Conservation (phyloP, 2,329 filamentous ascomycete species). For the Lachnum nothofagi region DNA sequence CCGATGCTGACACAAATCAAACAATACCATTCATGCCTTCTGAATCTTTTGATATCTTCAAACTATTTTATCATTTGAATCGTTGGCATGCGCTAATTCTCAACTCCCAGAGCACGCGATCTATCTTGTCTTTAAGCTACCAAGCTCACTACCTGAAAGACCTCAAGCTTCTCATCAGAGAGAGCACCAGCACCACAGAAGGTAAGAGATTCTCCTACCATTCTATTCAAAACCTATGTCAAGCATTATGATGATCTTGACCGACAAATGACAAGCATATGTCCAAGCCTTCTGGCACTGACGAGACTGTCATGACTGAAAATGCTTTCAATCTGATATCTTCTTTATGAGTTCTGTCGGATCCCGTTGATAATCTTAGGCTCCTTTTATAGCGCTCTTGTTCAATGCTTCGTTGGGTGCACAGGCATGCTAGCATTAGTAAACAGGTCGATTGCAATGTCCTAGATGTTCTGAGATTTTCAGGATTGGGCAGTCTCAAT, state of each 20-base stretch:
- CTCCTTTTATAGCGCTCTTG: too few species aligned
- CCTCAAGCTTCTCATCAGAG: too few species aligned
- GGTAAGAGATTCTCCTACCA: conserved; percentile 9
- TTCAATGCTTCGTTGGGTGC: too few species aligned
- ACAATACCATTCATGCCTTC: conserved; percentile 70
- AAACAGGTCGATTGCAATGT: too few species aligned
- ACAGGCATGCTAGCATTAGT: too few species aligned
- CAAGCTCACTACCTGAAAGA: too few species aligned
- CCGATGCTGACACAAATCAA: conserved; percentile 64
- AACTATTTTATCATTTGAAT: conserved; percentile 1
- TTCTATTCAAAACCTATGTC: conserved; percentile 24
- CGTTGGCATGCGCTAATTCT: conserved; percentile 16
- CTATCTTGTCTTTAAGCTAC: background rate
- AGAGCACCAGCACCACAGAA: too few species aligned
- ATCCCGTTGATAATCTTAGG: conserved; percentile 16
- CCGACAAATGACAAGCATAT: conserved; percentile 94
- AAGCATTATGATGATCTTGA: conserved; percentile 71
- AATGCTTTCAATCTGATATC: conserved; percentile 26
- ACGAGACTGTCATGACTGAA: conserved; percentile 50
- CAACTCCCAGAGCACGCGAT: background rate
- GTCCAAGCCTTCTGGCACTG: conserved; percentile 68
- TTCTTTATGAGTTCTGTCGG: background rate
- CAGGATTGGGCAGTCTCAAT: too few species aligned
- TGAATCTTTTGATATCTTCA: conserved; percentile 35
- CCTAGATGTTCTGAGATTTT: too few species aligned